These are phyloP conservation scores for Angomonas deanei DNA, from an alignment of 208 protist genomes.

Conservation along the genomic window DNA sequence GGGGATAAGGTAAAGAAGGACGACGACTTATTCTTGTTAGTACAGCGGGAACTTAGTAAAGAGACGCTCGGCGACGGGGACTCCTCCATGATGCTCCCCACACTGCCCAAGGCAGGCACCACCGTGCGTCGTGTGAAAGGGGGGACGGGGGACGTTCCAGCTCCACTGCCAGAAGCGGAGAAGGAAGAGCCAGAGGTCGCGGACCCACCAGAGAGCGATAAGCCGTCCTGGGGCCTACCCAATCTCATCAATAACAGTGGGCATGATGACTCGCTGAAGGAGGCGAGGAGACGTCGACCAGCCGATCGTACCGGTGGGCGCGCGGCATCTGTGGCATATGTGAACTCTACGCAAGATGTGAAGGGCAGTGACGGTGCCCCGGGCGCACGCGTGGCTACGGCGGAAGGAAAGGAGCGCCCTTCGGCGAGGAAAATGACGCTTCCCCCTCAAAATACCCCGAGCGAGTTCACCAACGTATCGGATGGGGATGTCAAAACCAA, in stretches of 20 bases:
- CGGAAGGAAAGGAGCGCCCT: too few relatives aligned
- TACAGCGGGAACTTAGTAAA: conserved; percentile 7
- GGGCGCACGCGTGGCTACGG: too few relatives aligned
- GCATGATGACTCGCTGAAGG: background rate
- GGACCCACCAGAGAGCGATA: too few relatives aligned
- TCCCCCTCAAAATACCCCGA: too few relatives aligned
- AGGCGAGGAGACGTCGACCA: background rate
- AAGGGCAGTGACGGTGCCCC: too few relatives aligned
- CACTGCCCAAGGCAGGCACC: background rate
- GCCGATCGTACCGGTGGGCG: background rate
- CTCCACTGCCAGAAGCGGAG: background rate
- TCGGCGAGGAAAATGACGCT: too few relatives aligned
- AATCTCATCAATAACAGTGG: background rate
- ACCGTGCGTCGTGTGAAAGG: background rate
- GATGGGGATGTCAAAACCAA: too few relatives aligned
- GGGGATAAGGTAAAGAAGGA: background rate
- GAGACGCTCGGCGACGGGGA: background rate
- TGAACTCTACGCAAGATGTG: too few relatives aligned
- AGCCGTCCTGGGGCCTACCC: background rate
- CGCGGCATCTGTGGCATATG: background rate
- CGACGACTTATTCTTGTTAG: background rate
- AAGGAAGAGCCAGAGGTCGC: too few relatives aligned
- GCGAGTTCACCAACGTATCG: too few relatives aligned
- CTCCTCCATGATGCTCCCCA: background rate
- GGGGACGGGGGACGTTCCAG: background rate